Evolutionary conservation across 2,329 filamentous ascomycete species (phyloP).

Genomic region (Fonsecaea nubica): DNA sequence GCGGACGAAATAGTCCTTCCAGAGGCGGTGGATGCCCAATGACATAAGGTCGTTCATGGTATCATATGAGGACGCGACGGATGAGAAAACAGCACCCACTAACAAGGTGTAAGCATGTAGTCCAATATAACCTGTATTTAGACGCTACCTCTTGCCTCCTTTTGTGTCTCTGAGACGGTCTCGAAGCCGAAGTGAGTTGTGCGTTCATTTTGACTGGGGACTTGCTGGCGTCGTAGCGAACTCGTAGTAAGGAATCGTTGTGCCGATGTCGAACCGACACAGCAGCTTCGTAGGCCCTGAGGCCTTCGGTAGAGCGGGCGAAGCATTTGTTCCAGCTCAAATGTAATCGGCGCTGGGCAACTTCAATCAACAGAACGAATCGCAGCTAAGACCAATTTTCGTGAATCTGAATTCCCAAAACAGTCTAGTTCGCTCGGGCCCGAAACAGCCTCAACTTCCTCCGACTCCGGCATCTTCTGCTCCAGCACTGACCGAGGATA

Average conservation of each 20-base stretch:
- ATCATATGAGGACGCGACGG: slow-evolving; percentile 92
- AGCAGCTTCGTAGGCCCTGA: slow-evolving; percentile 10
- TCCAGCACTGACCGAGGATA: slow-evolving; percentile 29
- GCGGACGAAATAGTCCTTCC: slow-evolving; percentile 97
- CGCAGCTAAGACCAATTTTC: neutral
- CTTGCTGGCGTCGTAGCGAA: slow-evolving; percentile 20
- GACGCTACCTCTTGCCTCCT: slow-evolving; percentile 67
- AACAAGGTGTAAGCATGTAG: slow-evolving; percentile 8
- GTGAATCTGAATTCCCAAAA: neutral
- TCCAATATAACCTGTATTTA: neutral
- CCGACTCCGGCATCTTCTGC: neutral
- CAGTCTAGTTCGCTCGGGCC: neutral
- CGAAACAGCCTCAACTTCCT: neutral
- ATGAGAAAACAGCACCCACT: slow-evolving; percentile 91
- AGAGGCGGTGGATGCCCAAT: slow-evolving; percentile 91
- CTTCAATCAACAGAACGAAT: neutral
- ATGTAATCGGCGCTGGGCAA: neutral
- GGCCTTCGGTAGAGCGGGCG: slow-evolving; percentile 14
- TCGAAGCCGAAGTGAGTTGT: slow-evolving; percentile 92
- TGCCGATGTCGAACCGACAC: neutral
- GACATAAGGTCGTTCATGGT: slow-evolving; percentile 99
- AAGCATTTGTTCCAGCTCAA: slow-evolving; percentile 23
- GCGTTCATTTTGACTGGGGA: slow-evolving; percentile 53
- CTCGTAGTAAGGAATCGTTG: slow-evolving; percentile 22
- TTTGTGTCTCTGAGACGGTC: slow-evolving; percentile 80